Evolutionary conservation across 108 stramenopile genomes (phyloP).

Genomic region (Nannochloropsis oceanica): DNA sequence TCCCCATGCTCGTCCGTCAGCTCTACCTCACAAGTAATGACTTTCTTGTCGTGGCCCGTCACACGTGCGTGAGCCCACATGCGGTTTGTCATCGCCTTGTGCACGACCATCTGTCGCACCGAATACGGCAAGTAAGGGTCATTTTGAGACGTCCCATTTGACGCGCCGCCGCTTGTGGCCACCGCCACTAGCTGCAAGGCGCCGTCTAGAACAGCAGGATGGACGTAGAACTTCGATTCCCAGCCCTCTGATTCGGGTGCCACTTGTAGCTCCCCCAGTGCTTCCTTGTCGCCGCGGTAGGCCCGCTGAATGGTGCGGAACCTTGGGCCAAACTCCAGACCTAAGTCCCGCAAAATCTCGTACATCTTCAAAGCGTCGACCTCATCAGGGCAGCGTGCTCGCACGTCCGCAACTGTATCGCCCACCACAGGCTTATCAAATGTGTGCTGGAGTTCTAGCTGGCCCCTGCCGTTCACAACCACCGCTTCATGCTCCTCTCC

Average conservation of each 20-base stretch:
- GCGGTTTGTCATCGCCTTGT: neutral
- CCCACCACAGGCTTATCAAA: neutral
- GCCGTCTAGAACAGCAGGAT: neutral
- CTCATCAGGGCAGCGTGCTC: neutral
- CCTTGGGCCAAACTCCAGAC: neutral
- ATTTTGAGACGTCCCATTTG: neutral
- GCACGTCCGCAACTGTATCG: neutral
- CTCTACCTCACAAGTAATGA: neutral
- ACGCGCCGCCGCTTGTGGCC: neutral
- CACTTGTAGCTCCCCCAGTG: neutral
- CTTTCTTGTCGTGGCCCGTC: neutral
- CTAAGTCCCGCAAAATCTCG: neutral
- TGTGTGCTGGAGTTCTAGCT: neutral
- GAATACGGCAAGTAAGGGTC: neutral
- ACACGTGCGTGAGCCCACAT: neutral
- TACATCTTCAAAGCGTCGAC: neutral
- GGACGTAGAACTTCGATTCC: neutral
- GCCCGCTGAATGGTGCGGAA: neutral
- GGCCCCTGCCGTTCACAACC: neutral
- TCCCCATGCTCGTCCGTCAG: neutral
- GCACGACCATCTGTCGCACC: neutral
- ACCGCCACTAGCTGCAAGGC: neutral
- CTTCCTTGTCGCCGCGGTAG: neutral
- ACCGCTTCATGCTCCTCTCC: neutral
- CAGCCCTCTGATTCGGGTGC: neutral